Percentiles rank a stretch among this genome's conserved stretches.
Evolutionary conservation across 345 rosid species (phyloP).

Genomic region (Draba incana): DNA sequence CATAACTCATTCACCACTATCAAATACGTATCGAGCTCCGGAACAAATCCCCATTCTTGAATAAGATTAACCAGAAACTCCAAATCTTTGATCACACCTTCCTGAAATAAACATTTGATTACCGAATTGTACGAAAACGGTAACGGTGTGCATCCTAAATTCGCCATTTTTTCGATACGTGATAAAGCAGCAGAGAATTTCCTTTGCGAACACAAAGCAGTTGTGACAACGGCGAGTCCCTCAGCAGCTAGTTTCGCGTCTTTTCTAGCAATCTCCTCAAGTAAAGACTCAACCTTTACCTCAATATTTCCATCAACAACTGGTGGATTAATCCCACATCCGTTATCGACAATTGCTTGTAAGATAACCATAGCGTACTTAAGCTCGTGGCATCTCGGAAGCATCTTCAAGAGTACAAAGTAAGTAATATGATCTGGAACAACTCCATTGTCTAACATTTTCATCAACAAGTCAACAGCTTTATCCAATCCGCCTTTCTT

Average conservation of each 20-base stretch:
- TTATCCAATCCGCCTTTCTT: constrained; percentile 51
- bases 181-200: constrained; percentile 45
- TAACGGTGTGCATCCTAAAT: constrained; percentile 54
- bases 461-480: constrained; percentile 50
- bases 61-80: constrained; percentile 46
- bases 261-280: constrained; percentile 50
- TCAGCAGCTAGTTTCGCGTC: constrained; percentile 47
- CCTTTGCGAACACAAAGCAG: constrained; percentile 56
- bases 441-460: constrained; percentile 53
- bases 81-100: constrained; percentile 48
- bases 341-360: constrained; percentile 52
- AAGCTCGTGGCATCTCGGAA: constrained; percentile 54
- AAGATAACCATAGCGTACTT: constrained; percentile 50
- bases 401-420: constrained; percentile 59
- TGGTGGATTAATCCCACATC: constrained; percentile 47
- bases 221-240: constrained; percentile 57
- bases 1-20: constrained; percentile 56
- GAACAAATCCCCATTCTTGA: constrained; percentile 52
- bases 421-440: constrained; percentile 67
- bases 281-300: constrained; percentile 52
- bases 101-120: constrained; percentile 53
- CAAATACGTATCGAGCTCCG: constrained; percentile 58
- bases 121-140: constrained; percentile 60
- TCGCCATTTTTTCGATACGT: constrained; percentile 47
- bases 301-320: constrained; percentile 29